Conservation (phyloP, 2,329 filamentous ascomycete species). For the Aureobasidium melanogenum region DNA sequence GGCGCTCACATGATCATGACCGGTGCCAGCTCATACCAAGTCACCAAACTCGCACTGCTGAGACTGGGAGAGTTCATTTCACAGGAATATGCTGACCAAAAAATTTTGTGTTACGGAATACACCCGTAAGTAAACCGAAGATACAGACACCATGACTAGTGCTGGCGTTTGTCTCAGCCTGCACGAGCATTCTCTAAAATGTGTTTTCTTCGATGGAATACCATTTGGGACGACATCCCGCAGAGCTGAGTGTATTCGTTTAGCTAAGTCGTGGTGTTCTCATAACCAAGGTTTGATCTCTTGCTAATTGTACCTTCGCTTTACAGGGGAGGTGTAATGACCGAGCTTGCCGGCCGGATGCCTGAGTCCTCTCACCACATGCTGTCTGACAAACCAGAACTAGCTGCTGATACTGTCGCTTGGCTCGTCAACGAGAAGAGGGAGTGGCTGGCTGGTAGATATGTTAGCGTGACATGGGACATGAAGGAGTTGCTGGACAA, state of each 20-base stretch:
- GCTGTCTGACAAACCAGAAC: conserved; percentile 22
- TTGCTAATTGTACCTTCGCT: no score
- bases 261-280: no score
- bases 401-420: conserved; percentile 25
- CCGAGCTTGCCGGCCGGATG: conserved; percentile 33
- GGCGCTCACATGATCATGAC: conserved; percentile 28
- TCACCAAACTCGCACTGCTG: conserved; percentile 36
- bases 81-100: conserved; percentile 36
- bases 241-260: no score
- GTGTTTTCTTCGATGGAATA: no score
- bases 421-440: conserved; percentile 25
- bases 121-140: no score
- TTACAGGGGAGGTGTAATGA: conserved; percentile 40
- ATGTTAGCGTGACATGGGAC: conserved; percentile 31
- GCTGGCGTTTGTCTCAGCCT: no score
- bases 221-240: no score
- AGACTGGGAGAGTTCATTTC: conserved; percentile 38
- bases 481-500: conserved; percentile 28
- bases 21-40: conserved; percentile 38
- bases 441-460: conserved; percentile 32
- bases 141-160: no score
- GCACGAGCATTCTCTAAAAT: no score
- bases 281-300: no score
- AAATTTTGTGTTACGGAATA: no score
- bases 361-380: conserved; percentile 20